Conservation (phyloP, 2,329 filamentous ascomycete genomes). For the Fusarium bulbicola region DNA sequence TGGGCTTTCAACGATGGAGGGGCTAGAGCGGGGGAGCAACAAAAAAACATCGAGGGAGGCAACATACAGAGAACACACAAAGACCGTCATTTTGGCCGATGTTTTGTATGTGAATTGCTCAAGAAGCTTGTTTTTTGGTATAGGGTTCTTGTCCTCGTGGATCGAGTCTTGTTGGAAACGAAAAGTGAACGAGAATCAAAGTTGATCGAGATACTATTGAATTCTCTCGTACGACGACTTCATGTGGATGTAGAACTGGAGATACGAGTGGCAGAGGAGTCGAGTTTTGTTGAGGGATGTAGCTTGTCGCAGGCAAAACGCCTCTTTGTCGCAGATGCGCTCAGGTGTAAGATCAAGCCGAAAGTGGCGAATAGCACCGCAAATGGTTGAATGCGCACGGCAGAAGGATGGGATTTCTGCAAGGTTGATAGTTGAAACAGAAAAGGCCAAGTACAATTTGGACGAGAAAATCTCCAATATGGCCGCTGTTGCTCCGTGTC, state of each 20-base stretch:
- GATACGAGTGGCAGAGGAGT: slow-evolving; percentile 3
- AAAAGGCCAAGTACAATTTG: background rate
- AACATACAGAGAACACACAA: slow-evolving; percentile 53
- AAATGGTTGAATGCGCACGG: slow-evolving; percentile 9
- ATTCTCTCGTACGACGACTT: slow-evolving; percentile 38
- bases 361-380: slow-evolving; percentile 23
- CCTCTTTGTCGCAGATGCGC: slow-evolving; percentile 43
- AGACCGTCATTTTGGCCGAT: slow-evolving; percentile 51
- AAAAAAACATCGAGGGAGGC: slow-evolving; percentile 1
- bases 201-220: slow-evolving; percentile 17
- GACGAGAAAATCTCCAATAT: slow-evolving; percentile 33
- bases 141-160: slow-evolving; percentile 1
- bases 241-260: slow-evolving; percentile 33
- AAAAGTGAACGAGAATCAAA: slow-evolving; percentile 7
- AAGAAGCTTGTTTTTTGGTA: slow-evolving; percentile 4
- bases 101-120: slow-evolving; percentile 9
- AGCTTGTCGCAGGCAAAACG: slow-evolving; percentile 39
- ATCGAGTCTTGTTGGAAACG: background rate
- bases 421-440: background rate
- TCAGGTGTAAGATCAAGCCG: slow-evolving; percentile 31
- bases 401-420: background rate
- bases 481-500: slow-evolving; percentile 30
- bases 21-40: slow-evolving; percentile 22
- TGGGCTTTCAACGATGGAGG: slow-evolving; percentile 13
- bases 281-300: slow-evolving; percentile 34